Percentiles rank a stretch among this genome's conserved stretches.
Evolutionary conservation across 2,329 filamentous ascomycete species (phyloP).

Genomic region (Trichoderma guizhouense): DNA sequence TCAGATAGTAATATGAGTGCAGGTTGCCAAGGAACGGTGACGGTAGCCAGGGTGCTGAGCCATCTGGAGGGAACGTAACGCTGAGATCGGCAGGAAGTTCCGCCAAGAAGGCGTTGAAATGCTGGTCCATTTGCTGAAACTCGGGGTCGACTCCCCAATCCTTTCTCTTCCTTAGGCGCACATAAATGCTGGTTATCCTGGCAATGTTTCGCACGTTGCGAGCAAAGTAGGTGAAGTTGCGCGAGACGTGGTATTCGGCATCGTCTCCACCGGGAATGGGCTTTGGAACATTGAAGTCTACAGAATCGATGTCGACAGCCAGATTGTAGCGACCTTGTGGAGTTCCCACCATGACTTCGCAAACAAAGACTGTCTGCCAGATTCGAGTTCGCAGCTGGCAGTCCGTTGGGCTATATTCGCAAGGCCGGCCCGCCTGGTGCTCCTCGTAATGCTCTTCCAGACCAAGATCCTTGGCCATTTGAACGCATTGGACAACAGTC

Average conservation of each 20-base stretch:
- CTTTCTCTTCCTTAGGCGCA: slow-evolving; percentile 68
- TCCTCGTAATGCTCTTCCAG: slow-evolving; percentile 81
- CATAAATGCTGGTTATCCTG: slow-evolving; percentile 71
- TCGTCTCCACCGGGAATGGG: slow-evolving; percentile 66
- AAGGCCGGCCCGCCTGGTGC: slow-evolving; percentile 69
- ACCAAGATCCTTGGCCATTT: slow-evolving; percentile 89
- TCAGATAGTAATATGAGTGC: slow-evolving; percentile 84
- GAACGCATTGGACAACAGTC: slow-evolving; percentile 84
- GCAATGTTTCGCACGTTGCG: slow-evolving; percentile 75
- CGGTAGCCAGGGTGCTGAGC: slow-evolving; percentile 76
- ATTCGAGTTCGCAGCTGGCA: slow-evolving; percentile 82
- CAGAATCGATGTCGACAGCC: slow-evolving; percentile 67
- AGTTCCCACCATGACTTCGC: slow-evolving; percentile 89
- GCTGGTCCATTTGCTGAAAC: slow-evolving; percentile 74
- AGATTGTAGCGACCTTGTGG: slow-evolving; percentile 86
- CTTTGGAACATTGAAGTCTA: slow-evolving; percentile 68
- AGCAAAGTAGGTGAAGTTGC: slow-evolving; percentile 80
- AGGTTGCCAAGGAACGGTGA: slow-evolving; percentile 87
- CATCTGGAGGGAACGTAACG: slow-evolving; percentile 73
- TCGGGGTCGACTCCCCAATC: slow-evolving; percentile 86
- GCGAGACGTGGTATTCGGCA: slow-evolving; percentile 71
- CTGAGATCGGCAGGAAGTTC: slow-evolving; percentile 76
- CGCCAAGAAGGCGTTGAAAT: slow-evolving; percentile 71
- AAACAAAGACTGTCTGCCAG: slow-evolving; percentile 83
- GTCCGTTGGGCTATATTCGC: slow-evolving; percentile 66